phyloP scores from a whole-genome alignment of 192 early-diverging fungal species.

The Blastocladiella britannica region DNA sequence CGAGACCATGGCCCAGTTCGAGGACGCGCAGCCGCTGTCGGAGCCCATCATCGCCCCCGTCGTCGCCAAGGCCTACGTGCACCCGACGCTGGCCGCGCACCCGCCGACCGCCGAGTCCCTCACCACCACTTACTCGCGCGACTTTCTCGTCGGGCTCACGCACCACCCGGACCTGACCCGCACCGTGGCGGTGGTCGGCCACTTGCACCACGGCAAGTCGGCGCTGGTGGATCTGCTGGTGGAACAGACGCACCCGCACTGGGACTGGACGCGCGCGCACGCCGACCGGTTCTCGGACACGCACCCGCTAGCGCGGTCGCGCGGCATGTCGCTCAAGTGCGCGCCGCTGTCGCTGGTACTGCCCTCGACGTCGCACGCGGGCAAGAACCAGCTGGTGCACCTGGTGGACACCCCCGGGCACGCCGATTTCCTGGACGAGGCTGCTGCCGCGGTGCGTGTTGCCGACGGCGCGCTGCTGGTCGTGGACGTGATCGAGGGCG shows the following conservation, averaged over 20 bases:
- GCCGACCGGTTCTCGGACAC: conserved; percentile 71
- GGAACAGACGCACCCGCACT: conserved; percentile 50
- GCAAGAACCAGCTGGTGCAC: too few relatives aligned
- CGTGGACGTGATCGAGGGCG: conserved; percentile 91
- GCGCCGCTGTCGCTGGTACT: conserved; percentile 81
- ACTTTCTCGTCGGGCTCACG: conserved; percentile 61
- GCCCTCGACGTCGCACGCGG: conserved; percentile 65
- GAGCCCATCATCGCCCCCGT: conserved; percentile 87
- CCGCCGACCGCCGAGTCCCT: too few relatives aligned
- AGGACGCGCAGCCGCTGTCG: conserved; percentile 87
- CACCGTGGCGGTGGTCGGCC: conserved; percentile 79
- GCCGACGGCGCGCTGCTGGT: conserved; percentile 78
- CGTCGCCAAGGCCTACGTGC: conserved; percentile 60
- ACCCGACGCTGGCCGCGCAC: too few relatives aligned
- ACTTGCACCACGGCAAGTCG: conserved; percentile 95
- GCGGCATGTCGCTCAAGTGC: conserved; percentile 77
- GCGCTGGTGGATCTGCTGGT: conserved; percentile 84
- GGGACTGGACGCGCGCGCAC: conserved; percentile 9
- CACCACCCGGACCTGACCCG: conserved; percentile 59
- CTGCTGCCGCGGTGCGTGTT: conserved; percentile 61
- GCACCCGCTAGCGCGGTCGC: conserved; percentile 68
- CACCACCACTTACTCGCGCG: conserved; percentile 9
- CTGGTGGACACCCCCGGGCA: conserved; percentile 90
- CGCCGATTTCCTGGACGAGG: conserved; percentile 85
- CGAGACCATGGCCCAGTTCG: conserved; percentile 87